Base-by-base conservation (phyloP, 768 basidiomycete genomes). In the Psilocybe subaeruginosa region DNA sequence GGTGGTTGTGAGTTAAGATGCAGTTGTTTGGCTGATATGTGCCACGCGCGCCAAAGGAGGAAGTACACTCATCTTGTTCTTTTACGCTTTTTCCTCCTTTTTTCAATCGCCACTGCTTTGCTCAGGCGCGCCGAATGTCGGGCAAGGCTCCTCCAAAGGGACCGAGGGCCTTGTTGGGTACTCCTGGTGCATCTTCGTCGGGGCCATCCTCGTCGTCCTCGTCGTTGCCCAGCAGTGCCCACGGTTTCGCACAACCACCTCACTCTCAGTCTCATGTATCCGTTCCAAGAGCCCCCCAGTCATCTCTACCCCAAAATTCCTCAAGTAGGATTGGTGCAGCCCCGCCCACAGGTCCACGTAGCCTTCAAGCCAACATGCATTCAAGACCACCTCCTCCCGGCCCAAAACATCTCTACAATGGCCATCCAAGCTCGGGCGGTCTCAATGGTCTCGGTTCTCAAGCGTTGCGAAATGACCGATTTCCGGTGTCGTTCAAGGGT, bases 131-230 rank as follows among this genome's bases (percentile, higher is more conserved):
- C 47, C 54, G 53, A 51, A 90, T 92, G 90, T 90, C 90, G 74
- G 89, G 90, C 70, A 91, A 88, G 78, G 86, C 84, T 54, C 90
- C 90, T 67, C 90, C 90, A 65, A 83, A 80, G 66, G 90, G 90
- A 58, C 90, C 90, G 49, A 78, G 90, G 62, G 90, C 90, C 48
- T 78, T 92, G 61, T 69, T 85, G 63, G 84, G 83, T 60, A 58
- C 64, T 16, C 67, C 62, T 29, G 62, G 62, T 39, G 47, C 56
- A 50, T 61, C 72, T 57, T 65, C 41, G n/a, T 43, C 41, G 41
- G 23, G 23, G 23, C 23, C 23, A 23, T 23, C 23, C 23, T 35
- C 33, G 33, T 35, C 33, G 33, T 7, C 33, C 7, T 7, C 33
- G 33, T 7, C 33, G 33, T 35, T 35, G 33, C 23, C 23, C 23